Base-by-base conservation (phyloP, 495 filamentous ascomycete species). In the Aspergillus campestris region DNA sequence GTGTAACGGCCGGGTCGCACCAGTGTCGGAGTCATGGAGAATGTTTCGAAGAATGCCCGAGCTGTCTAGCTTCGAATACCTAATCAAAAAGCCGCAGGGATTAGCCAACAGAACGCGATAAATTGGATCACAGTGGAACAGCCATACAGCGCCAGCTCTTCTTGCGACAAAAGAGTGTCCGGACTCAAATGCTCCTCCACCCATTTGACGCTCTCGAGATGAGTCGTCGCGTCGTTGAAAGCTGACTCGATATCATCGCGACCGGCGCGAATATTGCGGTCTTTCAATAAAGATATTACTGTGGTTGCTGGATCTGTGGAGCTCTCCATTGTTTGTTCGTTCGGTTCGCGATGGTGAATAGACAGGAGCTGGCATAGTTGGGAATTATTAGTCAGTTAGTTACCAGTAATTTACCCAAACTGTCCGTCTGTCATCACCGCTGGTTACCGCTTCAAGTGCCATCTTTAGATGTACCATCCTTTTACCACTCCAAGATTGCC, bases 81-180 rank as follows among this genome's bases (percentile, higher is more conserved):
- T 73, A 42, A 18, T n/a, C 5, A 7, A 28, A 29, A 28, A 1
- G 24, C 45, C 28, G 35, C 8, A 24, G 18, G 4, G 18, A 24
- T 24, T 24, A 24, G 18, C 18, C 18, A 24, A 24, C 18, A 24
- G 18, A 4, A 24, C 18, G 18, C 18, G 18, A 24, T 1, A 24
- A 4, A 24, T 24, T 24, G 18, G 18, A 24, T 24, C 1, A 13
- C 15, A n/a, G 33, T 5, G 13, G 31, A 36, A 34, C 24, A 32
- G 11, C 40, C 58, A 31, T 58, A 70, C 69, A 71, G 39, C 34
- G 42, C 44, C 10, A 68, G 51, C 50, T 72, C 69, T 39, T 73
- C 69, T 34, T 59, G 56, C 7, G 67, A 70, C 34, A 73, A 55
- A 18, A 73, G 52, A 5, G 65, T 67, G 33, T 64, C 58, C 1